Conservation (phyloP, 257 asterid genomes). For the Solanum ossicruentum region DNA sequence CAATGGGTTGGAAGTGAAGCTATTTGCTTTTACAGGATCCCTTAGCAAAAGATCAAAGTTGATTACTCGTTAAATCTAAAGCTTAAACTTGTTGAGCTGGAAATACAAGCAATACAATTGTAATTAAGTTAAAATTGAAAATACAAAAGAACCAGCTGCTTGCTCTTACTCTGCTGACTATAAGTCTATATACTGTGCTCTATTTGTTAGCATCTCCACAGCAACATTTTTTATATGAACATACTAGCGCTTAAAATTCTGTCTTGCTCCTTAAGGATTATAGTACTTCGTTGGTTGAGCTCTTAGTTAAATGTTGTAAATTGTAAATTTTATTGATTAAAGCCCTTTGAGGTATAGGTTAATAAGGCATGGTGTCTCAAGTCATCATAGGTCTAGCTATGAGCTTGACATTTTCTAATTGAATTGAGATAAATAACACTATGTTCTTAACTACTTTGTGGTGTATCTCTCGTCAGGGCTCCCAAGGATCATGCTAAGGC, state of each 20-base stretch:
- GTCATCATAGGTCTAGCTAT: background rate
- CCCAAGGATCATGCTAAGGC: constrained; percentile 37
- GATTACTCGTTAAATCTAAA: background rate
- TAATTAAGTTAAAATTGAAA: background rate
- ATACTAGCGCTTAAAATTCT: background rate
- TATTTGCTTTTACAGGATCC: background rate
- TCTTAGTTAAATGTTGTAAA: background rate
- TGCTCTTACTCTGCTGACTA: background rate
- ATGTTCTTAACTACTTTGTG: constrained; percentile 1
- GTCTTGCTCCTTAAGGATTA: background rate
- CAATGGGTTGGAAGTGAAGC: background rate
- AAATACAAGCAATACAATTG: background rate
- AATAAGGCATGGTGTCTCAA: background rate
- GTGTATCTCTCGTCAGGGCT: constrained; percentile 30
- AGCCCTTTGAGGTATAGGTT: background rate
- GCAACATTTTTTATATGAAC: background rate
- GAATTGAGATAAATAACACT: background rate
- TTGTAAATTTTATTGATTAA: background rate
- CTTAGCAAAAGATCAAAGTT: background rate
- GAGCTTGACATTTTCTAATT: background rate
- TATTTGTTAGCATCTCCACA: background rate
- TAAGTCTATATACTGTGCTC: background rate
- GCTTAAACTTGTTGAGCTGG: background rate
- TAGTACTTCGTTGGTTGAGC: background rate
- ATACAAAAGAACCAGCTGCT: background rate